Evolutionary conservation across 2,329 filamentous ascomycete genomes (phyloP).

Genomic region (Alternaria sp.): DNA sequence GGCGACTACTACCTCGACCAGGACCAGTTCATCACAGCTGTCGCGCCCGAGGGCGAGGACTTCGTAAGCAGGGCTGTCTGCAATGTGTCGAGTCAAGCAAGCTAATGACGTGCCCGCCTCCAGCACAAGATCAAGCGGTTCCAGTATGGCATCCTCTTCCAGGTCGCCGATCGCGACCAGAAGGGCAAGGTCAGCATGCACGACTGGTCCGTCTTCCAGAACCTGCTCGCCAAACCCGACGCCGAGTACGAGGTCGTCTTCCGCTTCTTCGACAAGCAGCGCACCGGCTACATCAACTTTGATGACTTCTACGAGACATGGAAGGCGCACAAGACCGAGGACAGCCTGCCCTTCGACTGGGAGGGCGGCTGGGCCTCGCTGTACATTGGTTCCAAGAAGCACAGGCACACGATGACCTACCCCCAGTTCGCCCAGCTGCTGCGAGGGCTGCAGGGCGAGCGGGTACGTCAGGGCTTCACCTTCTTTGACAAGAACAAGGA

Average conservation of each 20-base stretch:
- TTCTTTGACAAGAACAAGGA: conserved; percentile 88
- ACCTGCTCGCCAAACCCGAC: conserved; percentile 89
- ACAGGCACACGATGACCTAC: conserved; percentile 91
- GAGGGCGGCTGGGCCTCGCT: conserved; percentile 94
- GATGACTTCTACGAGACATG: conserved; percentile 86
- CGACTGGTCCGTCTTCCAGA: conserved; percentile 94
- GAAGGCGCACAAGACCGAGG: conserved; percentile 83
- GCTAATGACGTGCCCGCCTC: conserved; percentile 36
- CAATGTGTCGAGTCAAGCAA: conserved; percentile 27
- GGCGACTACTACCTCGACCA: conserved; percentile 82
- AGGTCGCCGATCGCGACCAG: conserved; percentile 81
- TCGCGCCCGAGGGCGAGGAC: conserved; percentile 86
- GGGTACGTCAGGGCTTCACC: conserved; percentile 93
- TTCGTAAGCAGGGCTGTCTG: conserved; percentile 69
- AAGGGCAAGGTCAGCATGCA: conserved; percentile 76
- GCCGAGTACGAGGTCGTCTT: conserved; percentile 99
- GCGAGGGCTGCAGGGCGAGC: conserved; percentile 92
- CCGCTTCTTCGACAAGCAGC: conserved; percentile 88
- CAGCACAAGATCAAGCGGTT: conserved; percentile 98
- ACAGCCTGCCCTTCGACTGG: conserved; percentile 94
- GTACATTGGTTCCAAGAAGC: conserved; percentile 87
- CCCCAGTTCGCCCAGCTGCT: conserved; percentile 98
- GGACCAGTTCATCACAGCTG: conserved; percentile 87
- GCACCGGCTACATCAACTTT: conserved; percentile 85
- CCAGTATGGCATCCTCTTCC: conserved; percentile 93